These are phyloP conservation scores for Cardamine chenopodiifolia DNA, from an alignment of 345 rosid genomes.

Conservation along the genomic window DNA sequence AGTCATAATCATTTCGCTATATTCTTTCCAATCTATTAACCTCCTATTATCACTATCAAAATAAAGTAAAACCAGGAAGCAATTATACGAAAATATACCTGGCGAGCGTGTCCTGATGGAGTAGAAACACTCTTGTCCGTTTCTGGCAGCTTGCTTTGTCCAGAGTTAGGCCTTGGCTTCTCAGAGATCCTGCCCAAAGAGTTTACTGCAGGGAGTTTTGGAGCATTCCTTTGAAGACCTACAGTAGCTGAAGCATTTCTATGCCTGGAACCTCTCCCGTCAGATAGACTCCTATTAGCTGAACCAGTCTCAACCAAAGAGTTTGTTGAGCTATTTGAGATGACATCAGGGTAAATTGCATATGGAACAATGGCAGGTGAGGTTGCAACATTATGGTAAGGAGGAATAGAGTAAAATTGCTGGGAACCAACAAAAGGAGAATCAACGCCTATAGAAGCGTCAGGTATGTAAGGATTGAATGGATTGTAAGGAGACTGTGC, in stretches of 20 bases:
- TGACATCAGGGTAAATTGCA: slow-evolving; percentile 58
- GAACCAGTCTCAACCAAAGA: slow-evolving; percentile 53
- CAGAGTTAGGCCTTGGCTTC: slow-evolving; percentile 49
- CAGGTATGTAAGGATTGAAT: slow-evolving; percentile 89
- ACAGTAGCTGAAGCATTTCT: slow-evolving; percentile 55
- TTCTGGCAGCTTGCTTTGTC: slow-evolving; percentile 51
- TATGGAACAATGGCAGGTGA: slow-evolving; percentile 64
- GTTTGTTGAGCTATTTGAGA: slow-evolving; percentile 47
- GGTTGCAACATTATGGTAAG: slow-evolving; percentile 63
- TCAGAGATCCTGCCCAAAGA: slow-evolving; percentile 50
- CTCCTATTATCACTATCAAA: not conserved
- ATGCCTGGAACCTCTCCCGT: slow-evolving; percentile 54
- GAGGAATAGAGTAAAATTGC: slow-evolving; percentile 63
- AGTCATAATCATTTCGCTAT: not conserved
- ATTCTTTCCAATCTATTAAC: not conserved
- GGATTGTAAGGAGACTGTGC: slow-evolving; percentile 91
- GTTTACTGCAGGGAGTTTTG: slow-evolving; percentile 51
- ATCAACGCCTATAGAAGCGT: slow-evolving; percentile 72
- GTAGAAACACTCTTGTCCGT: slow-evolving; percentile 48
- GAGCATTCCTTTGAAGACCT: slow-evolving; percentile 47
- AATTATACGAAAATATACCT: slow-evolving; percentile 47
- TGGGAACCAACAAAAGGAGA: slow-evolving; percentile 61
- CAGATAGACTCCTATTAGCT: slow-evolving; percentile 45
- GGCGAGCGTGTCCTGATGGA: slow-evolving; percentile 28
- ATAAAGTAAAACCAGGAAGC: not conserved